These are phyloP conservation scores for Trichoderma parareesei DNA, from an alignment of 495 filamentous ascomycete species.

Conservation along the genomic window DNA sequence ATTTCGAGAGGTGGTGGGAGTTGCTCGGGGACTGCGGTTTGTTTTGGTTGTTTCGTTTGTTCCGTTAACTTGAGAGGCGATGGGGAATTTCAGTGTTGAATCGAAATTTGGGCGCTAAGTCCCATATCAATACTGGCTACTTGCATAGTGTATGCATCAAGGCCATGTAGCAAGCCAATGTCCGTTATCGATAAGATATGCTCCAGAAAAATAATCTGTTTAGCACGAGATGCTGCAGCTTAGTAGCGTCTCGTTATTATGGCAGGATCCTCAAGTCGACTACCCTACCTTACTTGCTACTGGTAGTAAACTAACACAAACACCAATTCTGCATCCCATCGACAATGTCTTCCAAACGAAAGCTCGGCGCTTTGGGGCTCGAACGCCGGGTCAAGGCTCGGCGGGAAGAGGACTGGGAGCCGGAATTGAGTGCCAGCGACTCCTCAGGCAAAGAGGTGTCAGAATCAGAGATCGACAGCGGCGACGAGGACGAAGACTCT, in stretches of 20 bases:
- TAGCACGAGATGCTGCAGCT: not conserved
- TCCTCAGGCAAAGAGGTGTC: slow-evolving; percentile 18
- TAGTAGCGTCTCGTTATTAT: no score
- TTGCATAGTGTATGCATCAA: not conserved
- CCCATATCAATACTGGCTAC: not conserved
- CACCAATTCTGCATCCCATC: not conserved
- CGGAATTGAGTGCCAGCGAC: slow-evolving; percentile 32
- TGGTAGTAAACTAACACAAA: not conserved
- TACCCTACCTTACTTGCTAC: not conserved
- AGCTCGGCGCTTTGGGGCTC: slow-evolving; percentile 26
- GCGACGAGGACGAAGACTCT: slow-evolving; percentile 22
- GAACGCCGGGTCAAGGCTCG: slow-evolving; percentile 53
- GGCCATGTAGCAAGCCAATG: not conserved
- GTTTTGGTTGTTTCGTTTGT: not conserved
- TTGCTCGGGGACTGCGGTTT: not conserved
- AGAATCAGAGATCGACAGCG: slow-evolving; percentile 23
- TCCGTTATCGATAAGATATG: not conserved
- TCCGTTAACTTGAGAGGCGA: not conserved
- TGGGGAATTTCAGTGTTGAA: not conserved
- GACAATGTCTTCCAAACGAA: slow-evolving; percentile 27
- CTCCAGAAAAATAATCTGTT: not conserved
- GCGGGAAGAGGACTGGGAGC: slow-evolving; percentile 46
- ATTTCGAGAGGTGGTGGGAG: not conserved
- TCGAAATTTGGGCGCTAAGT: not conserved
- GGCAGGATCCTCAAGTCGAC: no score